These are phyloP conservation scores for Eucalyptus fibrosa DNA, from an alignment of 345 rosid genomes.

Conservation along the genomic window DNA sequence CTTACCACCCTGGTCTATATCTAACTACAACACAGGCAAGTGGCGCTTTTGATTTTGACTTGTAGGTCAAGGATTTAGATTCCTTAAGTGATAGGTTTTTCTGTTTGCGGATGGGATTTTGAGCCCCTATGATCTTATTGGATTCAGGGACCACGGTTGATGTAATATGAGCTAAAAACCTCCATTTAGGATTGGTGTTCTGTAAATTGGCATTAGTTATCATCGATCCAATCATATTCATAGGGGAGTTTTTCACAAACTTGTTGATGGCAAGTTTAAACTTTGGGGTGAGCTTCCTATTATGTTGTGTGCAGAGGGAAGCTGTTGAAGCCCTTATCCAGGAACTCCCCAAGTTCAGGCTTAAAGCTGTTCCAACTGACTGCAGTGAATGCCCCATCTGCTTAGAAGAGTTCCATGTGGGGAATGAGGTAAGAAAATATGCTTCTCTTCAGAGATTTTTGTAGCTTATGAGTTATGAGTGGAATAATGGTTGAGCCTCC, in stretches of 20 bases:
- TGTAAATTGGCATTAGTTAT: not conserved
- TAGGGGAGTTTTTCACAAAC: not conserved
- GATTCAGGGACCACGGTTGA: not conserved
- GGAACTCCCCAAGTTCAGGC: conserved; percentile 90
- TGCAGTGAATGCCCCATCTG: conserved; percentile 99
- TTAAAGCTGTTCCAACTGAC: conserved; percentile 94
- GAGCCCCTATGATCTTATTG: not conserved
- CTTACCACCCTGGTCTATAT: conserved; percentile 96
- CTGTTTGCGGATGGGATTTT: not conserved
- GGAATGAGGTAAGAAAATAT: conserved; percentile 61
- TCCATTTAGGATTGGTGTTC: not conserved
- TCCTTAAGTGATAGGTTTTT: not conserved
- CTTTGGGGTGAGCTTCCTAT: not conserved
- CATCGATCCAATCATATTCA: not conserved
- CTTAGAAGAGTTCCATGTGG: conserved; percentile 82
- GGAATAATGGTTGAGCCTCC: not conserved
- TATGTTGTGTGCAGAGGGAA: conserved; percentile 46
- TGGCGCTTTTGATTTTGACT: not conserved
- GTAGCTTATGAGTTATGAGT: not conserved
- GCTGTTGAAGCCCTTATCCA: conserved; percentile 97
- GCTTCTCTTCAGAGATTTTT: not conserved
- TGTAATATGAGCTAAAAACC: not conserved
- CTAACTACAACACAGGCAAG: conserved; percentile 86
- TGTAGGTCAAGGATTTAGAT: not conserved
- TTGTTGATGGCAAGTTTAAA: not conserved